These are phyloP conservation scores for Fusarium tuaranense DNA, from an alignment of 2,329 filamentous ascomycete species.

Conservation along the genomic window DNA sequence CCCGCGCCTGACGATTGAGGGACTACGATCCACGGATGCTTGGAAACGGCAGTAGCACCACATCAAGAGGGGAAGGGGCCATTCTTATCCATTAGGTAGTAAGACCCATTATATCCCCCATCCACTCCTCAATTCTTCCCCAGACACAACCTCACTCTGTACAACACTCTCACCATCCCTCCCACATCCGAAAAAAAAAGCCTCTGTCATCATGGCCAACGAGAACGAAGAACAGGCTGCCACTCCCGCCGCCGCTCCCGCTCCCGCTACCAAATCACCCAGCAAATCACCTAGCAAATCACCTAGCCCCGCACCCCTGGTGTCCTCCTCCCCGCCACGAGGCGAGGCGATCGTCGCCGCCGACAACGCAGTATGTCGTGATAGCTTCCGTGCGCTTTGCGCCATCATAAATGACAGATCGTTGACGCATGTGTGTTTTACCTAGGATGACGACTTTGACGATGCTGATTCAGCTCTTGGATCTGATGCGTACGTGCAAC, in stretches of 20 bases:
- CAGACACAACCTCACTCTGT: not conserved
- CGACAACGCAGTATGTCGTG: conserved; percentile 32
- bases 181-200: conserved; percentile 8
- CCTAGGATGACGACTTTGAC: conserved; percentile 24
- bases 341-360: conserved; percentile 38
- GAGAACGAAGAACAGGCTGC: not conserved
- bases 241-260: conserved; percentile 11
- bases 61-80: not conserved
- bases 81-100: not conserved
- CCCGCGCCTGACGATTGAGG: not conserved
- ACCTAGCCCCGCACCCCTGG: conserved; percentile 5
- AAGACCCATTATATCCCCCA: not conserved
- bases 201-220: not conserved
- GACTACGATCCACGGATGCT: not conserved
- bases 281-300: not conserved
- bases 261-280: not conserved
- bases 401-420: not conserved
- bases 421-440: not conserved
- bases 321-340: conserved; percentile 23
- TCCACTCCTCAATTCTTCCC: not conserved
- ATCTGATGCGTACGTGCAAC: conserved; percentile 35
- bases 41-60: not conserved
- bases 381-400: not conserved
- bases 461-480: conserved; percentile 40
- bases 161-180: not conserved